phyloP scores from a whole-genome alignment of 306 rosid genomes.

The Cicer yamashitae region DNA sequence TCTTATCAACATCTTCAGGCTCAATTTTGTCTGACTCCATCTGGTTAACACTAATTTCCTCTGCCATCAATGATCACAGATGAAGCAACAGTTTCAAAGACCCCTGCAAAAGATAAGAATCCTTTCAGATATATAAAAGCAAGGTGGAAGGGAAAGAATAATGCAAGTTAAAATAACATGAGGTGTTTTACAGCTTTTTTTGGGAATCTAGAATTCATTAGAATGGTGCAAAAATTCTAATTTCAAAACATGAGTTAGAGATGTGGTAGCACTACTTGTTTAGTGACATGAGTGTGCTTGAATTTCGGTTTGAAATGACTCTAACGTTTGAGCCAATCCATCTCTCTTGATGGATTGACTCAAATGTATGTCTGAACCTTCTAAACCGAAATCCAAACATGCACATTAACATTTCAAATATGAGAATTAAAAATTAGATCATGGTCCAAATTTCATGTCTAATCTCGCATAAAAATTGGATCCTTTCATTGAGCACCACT shows the following conservation, averaged over 20 bases:
- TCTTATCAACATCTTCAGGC: slow-evolving; percentile 36
- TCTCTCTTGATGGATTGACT: too few species aligned
- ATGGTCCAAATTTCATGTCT: slow-evolving; percentile 40
- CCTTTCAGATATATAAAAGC: slow-evolving; percentile 16
- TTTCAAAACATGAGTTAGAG: not conserved
- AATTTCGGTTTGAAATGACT: too few species aligned
- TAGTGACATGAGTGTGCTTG: not conserved
- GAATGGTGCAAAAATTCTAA: slow-evolving; percentile 25
- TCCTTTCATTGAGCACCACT: slow-evolving; percentile 10
- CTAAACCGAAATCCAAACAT: too few species aligned
- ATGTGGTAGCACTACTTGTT: not conserved
- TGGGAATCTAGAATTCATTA: slow-evolving; percentile 6
- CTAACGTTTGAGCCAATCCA: too few species aligned
- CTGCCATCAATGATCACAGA: slow-evolving; percentile 51
- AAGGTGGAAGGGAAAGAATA: not conserved
- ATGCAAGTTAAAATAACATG: slow-evolving; percentile 27
- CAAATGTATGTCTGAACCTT: not conserved
- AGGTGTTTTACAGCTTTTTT: slow-evolving; percentile 11
- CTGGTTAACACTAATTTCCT: slow-evolving; percentile 51
- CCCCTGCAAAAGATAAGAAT: slow-evolving; percentile 53
- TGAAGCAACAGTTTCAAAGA: slow-evolving; percentile 41
- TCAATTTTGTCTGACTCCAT: slow-evolving; percentile 40
- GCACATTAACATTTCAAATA: slow-evolving; percentile 7
- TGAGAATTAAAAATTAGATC: slow-evolving; percentile 7
- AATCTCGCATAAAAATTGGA: slow-evolving; percentile 35